Evolutionary conservation across 1,284 basidiomycete genomes (phyloP).

Genomic region (Cryptococcus wingfieldii): DNA sequence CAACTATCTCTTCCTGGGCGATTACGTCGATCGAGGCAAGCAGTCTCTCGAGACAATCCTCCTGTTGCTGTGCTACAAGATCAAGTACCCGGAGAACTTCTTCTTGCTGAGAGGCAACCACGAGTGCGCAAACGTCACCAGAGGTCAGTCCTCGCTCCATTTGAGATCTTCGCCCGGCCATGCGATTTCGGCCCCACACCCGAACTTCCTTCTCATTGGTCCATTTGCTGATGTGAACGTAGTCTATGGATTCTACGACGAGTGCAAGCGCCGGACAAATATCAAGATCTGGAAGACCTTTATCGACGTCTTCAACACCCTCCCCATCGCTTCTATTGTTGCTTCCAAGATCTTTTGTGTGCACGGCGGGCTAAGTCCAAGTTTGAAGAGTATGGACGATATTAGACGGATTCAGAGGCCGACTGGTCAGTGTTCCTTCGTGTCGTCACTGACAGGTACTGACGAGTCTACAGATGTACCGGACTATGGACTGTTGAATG

Average conservation of each 20-base stretch:
- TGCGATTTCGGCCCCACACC: neutral
- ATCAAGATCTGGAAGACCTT: slow-evolving; percentile 65
- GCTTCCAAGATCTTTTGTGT: slow-evolving; percentile 61
- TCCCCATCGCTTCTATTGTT: slow-evolving; percentile 61
- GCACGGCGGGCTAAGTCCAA: slow-evolving; percentile 65
- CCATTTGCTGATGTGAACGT: neutral
- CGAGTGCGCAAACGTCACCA: slow-evolving; percentile 97
- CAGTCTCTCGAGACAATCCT: slow-evolving; percentile 98
- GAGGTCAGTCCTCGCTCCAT: slow-evolving; percentile 61
- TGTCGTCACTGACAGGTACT: slow-evolving; percentile 55
- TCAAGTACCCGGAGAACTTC: slow-evolving; percentile 99
- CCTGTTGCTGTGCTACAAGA: slow-evolving; percentile 95
- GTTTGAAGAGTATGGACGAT: slow-evolving; percentile 99
- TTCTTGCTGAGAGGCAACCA: slow-evolving; percentile 97
- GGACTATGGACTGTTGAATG: slow-evolving; percentile 74
- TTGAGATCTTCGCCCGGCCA: too few species aligned
- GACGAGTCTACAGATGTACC: neutral
- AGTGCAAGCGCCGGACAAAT: slow-evolving; percentile 62
- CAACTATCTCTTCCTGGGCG: slow-evolving; percentile 97
- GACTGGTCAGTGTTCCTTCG: slow-evolving; percentile 95
- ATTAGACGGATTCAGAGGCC: slow-evolving; percentile 99
- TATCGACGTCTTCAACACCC: slow-evolving; percentile 62
- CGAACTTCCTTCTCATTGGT: too few species aligned
- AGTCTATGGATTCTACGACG: slow-evolving; percentile 61
- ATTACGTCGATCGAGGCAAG: slow-evolving; percentile 98